Evolutionary conservation across 1,139 yeast genomes (phyloP).

Genomic region (Yamadazyma atmosphaerica): DNA sequence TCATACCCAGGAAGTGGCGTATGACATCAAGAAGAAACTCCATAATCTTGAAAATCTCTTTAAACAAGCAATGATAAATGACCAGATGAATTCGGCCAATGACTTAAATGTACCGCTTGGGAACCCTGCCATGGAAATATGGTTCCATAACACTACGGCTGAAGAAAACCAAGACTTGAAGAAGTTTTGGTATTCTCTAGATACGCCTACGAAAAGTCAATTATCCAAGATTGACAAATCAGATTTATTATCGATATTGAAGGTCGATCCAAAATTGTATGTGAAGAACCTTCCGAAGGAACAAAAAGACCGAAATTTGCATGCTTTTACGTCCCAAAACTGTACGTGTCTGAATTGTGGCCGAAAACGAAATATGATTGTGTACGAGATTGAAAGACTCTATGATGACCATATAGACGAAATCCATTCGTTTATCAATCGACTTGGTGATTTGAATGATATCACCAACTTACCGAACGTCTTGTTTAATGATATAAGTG

Average conservation of each 20-base stretch:
- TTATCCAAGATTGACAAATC: slow-evolving; percentile 70
- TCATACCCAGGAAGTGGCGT: not conserved
- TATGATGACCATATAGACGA: slow-evolving; percentile 62
- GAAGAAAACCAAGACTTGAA: slow-evolving; percentile 61
- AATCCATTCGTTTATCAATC: slow-evolving; percentile 40
- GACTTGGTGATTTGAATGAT: slow-evolving; percentile 42
- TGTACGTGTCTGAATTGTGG: slow-evolving; percentile 86
- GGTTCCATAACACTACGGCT: slow-evolving; percentile 55
- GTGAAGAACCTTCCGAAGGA: slow-evolving; percentile 9
- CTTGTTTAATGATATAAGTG: no score
- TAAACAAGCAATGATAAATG: slow-evolving; percentile 1
- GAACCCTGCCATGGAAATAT: slow-evolving; percentile 33
- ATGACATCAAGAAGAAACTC: not conserved
- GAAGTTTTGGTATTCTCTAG: slow-evolving; percentile 70
- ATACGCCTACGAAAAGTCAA: slow-evolving; percentile 58
- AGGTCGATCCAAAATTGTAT: slow-evolving; percentile 10
- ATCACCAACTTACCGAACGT: slow-evolving; percentile 41
- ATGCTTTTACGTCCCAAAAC: slow-evolving; percentile 13
- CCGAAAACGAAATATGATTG: slow-evolving; percentile 68
- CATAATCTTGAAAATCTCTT: not conserved
- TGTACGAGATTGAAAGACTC: slow-evolving; percentile 65
- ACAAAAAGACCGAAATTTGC: slow-evolving; percentile 11
- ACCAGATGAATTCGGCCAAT: not conserved
- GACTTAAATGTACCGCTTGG: slow-evolving; percentile 2
- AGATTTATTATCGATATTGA: slow-evolving; percentile 11